These are phyloP conservation scores for Aspergillus affinis DNA, from an alignment of 495 filamentous ascomycete species.

Conservation along the genomic window DNA sequence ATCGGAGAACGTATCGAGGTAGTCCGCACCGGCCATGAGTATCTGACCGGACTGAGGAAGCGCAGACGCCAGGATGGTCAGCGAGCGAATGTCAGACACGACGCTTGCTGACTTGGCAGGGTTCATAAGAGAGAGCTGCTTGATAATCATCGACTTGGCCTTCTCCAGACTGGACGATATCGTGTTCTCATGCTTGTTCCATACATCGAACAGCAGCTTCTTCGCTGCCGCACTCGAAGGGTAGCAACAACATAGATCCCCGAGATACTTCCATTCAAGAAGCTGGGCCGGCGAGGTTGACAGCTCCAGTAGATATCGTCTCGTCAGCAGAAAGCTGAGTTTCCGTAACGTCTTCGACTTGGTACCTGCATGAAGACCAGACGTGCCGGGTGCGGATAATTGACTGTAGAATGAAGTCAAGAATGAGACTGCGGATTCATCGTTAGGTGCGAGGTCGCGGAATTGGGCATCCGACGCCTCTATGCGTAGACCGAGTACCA, in stretches of 20 bases:
- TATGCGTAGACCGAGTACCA: constrained; percentile 62
- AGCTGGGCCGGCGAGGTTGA: constrained; percentile 25
- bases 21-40: constrained; percentile 81
- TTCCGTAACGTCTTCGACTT: constrained; percentile 57
- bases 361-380: constrained; percentile 40
- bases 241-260: constrained; percentile 40
- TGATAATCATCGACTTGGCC: constrained; percentile 46
- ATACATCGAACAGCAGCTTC: constrained; percentile 44
- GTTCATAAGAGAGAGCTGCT: constrained; percentile 48
- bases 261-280: constrained; percentile 40
- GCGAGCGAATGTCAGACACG: constrained; percentile 34
- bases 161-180: constrained; percentile 44
- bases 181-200: constrained; percentile 35
- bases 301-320: constrained; percentile 34
- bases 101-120: constrained; percentile 29
- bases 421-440: constrained; percentile 58
- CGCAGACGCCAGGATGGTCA: constrained; percentile 41
- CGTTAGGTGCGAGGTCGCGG: constrained; percentile 42
- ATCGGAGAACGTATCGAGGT: constrained; percentile 69
- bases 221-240: constrained; percentile 39
- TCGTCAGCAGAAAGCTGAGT: constrained; percentile 61
- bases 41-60: constrained; percentile 47
- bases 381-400: constrained; percentile 34
- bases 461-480: constrained; percentile 57
- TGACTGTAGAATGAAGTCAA: constrained; percentile 62